These are phyloP conservation scores for Dictyostelium intermedium DNA, from an alignment of 78 protist genomes.

Conservation along the genomic window DNA sequence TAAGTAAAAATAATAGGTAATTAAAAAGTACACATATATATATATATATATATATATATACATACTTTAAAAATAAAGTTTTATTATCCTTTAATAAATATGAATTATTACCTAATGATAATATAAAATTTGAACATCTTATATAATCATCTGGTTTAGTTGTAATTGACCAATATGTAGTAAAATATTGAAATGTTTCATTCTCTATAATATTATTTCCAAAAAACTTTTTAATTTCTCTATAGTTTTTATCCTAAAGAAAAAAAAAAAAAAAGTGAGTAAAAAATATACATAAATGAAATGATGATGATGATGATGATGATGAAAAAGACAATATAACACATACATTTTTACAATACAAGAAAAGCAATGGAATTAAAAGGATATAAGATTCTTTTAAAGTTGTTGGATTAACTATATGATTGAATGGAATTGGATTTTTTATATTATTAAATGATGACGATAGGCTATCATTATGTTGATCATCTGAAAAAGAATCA, in stretches of 20 bases:
- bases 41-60: background rate
- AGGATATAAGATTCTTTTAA: background rate
- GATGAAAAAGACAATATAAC: background rate
- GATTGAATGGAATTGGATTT: background rate
- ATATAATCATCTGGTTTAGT: background rate
- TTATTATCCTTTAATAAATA: background rate
- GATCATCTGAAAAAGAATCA: background rate
- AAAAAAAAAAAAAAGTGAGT: background rate
- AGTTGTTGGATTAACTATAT: background rate
- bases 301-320: background rate
- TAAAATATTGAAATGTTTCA: constrained; percentile 11
- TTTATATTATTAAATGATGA: background rate
- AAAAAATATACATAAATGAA: no score
- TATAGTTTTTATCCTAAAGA: background rate
- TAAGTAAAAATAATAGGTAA: background rate
- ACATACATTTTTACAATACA: constrained; percentile 10
- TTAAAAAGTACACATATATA: no score
- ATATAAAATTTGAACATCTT: constrained; percentile 14
- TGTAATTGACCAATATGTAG: background rate
- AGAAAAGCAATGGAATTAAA: background rate
- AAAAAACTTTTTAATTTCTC: constrained; percentile 4
- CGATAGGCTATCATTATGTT: background rate
- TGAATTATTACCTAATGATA: constrained; percentile 6
- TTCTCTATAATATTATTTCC: background rate
- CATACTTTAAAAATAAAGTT: background rate